Base-by-base conservation (phyloP, 306 rosid species). In the Urtica urens region DNA sequence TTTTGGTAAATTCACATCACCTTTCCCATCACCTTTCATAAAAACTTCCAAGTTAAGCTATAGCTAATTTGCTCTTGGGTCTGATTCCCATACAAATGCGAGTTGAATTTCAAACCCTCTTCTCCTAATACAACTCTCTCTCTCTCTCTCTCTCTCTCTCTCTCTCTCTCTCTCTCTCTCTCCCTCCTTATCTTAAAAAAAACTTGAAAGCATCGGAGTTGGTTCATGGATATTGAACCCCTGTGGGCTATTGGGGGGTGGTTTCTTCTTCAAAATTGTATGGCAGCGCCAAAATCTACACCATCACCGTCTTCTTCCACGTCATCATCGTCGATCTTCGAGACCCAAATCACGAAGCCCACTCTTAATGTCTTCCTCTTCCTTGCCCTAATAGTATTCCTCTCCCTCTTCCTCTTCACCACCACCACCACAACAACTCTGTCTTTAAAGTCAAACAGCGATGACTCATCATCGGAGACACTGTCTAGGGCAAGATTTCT, bases 201-300 rank as follows among this genome's bases (percentile, higher is more conserved):
- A 37, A 63, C 72, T 72, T 72, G 38, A 45, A 35, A 37, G 66
- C 72, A 72, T 72, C 75, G 84, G 72, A 8, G 78, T 80, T 72
- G 90, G 97, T 88, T 84, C 74, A 88, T 88, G 97, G 97, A 84
- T 84, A 78, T 88, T 88, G 95, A 88, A 77, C 77, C 86, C 90
- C 79, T 84, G 84, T 84, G 95, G 95, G 66, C 61, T 74, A 64
- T 82, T 75, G 99, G 94, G 99, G 99, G 97, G 87, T 84, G 87
- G 87, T 75, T 63, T 74, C 72, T 82, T 81, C 52, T 81, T 80
- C 76, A 78, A 55, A 81, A 66, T 77, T 90, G 99, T 85, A 90
- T 90, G 99, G 99, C 94, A 55, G 33, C 74, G 68, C 71, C 78
- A 55, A 84, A 81, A 55, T 60, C 74, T 48, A 16, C 82, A 63